Conservation (phyloP, 1,284 basidiomycete genomes). For the Gomphus sp. region DNA sequence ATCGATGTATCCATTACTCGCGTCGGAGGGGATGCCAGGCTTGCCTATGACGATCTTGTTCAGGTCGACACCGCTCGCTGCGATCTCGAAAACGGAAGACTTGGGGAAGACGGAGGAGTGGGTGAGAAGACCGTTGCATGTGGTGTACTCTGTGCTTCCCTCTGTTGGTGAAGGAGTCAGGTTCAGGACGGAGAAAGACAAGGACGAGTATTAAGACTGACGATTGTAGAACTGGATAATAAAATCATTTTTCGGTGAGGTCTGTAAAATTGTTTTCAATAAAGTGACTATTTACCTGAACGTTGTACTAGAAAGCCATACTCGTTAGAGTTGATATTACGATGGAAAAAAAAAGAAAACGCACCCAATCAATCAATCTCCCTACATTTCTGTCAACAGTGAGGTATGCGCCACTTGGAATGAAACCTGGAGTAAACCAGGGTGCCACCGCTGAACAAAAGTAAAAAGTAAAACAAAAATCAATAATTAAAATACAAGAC, state of each 20-base stretch:
- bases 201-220: slow-evolving; percentile 21
- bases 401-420: slow-evolving; percentile 51
- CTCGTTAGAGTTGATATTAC: neutral
- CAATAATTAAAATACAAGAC: too few species aligned
- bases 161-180: slow-evolving; percentile 10
- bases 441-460: slow-evolving; percentile 12
- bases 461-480: too few species aligned
- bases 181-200: neutral
- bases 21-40: slow-evolving; percentile 15
- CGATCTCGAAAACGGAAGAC: slow-evolving; percentile 19
- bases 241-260: neutral
- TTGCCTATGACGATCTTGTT: slow-evolving; percentile 22
- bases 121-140: slow-evolving; percentile 15
- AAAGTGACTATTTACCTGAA: slow-evolving; percentile 26
- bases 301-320: slow-evolving; percentile 30
- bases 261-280: neutral
- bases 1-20: slow-evolving; percentile 16
- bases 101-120: slow-evolving; percentile 15
- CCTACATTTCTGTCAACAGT: slow-evolving; percentile 47
- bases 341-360: slow-evolving; percentile 1
- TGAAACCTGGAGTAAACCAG: slow-evolving; percentile 29
- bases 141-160: slow-evolving; percentile 15
- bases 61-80: slow-evolving; percentile 13
- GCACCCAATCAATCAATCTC: slow-evolving; percentile 42
- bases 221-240: slow-evolving; percentile 51